These are phyloP conservation scores for Tricholoma saponaceum DNA, from an alignment of 768 basidiomycete species.

Conservation along the genomic window DNA sequence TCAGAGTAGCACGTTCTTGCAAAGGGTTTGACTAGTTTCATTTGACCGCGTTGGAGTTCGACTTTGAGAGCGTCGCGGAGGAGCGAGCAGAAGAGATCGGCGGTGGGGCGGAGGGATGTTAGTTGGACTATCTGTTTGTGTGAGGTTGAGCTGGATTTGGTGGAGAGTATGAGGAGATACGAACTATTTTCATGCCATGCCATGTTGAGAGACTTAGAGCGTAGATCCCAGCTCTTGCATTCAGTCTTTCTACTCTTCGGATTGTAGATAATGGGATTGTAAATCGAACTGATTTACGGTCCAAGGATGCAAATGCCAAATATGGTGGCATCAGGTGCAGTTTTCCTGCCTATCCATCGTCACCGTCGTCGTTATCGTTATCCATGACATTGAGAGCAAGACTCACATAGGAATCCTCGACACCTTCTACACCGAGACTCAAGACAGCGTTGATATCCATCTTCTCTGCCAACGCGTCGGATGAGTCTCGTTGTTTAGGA, in stretches of 20 bases:
- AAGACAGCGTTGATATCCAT: constrained; percentile 91
- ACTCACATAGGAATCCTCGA: constrained; percentile 92
- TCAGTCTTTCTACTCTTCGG: constrained; percentile 89
- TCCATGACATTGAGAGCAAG: not conserved
- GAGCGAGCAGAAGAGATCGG: constrained; percentile 87
- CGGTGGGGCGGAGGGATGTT: constrained; percentile 88
- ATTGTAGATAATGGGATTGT: constrained; percentile 91
- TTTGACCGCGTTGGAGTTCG: constrained; percentile 85
- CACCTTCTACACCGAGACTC: constrained; percentile 70
- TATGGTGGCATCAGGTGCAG: constrained; percentile 86
- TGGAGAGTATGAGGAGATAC: constrained; percentile 20
- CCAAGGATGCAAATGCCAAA: constrained; percentile 85
- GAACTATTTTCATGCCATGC: constrained; percentile 91
- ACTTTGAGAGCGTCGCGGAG: constrained; percentile 87
- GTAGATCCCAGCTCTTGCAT: constrained; percentile 91
- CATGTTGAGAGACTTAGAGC: constrained; percentile 93
- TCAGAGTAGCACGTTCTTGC: constrained; percentile 94
- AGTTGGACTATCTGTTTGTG: constrained; percentile 92
- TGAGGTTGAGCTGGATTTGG: not conserved
- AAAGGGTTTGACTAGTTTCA: constrained; percentile 91
- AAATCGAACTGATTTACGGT: constrained; percentile 88
- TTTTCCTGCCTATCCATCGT: constrained; percentile 87
- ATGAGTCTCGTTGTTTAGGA: no score
- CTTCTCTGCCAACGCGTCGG: constrained; percentile 40
- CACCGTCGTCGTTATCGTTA: not conserved